A percentile compares a stretch with the other conserved stretches of the same genome.
These are phyloP conservation scores for Rhazya stricta DNA, from an alignment of 257 asterid species.

Conservation along the genomic window DNA sequence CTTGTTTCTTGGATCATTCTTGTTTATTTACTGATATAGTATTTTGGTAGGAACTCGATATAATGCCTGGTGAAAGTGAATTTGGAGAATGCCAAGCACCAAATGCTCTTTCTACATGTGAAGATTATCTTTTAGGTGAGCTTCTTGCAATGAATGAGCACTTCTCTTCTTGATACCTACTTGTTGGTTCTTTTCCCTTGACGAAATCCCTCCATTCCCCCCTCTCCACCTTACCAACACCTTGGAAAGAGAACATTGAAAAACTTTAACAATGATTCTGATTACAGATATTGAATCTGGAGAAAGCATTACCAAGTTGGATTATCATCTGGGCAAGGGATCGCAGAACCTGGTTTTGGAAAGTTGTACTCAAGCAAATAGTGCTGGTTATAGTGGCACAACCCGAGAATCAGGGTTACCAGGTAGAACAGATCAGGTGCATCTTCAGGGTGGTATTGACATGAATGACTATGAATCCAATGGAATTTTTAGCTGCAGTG, in stretches of 20 bases:
- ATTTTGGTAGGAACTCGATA: constrained; percentile 45
- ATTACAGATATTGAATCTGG: constrained; percentile 64
- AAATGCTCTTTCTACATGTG: constrained; percentile 61
- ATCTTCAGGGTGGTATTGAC: constrained; percentile 36
- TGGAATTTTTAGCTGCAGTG: constrained; percentile 31
- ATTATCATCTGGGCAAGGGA: constrained; percentile 54
- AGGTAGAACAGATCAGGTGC: constrained; percentile 34
- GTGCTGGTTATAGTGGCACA: constrained; percentile 28
- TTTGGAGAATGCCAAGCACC: constrained; percentile 49
- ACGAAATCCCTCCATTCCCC: not conserved
- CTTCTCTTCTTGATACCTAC: not conserved
- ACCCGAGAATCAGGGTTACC: constrained; percentile 54
- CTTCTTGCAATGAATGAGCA: not conserved
- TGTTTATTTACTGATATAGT: constrained; percentile 18
- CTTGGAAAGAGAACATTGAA: not conserved
- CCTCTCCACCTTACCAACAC: not conserved
- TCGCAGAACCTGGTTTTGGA: constrained; percentile 49
- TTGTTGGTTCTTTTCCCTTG: not conserved
- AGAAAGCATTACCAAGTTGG: constrained; percentile 60
- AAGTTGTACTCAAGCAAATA: constrained; percentile 35
- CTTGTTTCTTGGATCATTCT: not conserved
- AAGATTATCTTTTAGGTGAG: constrained; percentile 79
- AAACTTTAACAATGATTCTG: not conserved
- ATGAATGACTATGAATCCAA: constrained; percentile 30
- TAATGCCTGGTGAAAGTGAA: constrained; percentile 43